phyloP scores from a whole-genome alignment of 1,284 basidiomycete genomes.

The Bondarzewia mesenterica region DNA sequence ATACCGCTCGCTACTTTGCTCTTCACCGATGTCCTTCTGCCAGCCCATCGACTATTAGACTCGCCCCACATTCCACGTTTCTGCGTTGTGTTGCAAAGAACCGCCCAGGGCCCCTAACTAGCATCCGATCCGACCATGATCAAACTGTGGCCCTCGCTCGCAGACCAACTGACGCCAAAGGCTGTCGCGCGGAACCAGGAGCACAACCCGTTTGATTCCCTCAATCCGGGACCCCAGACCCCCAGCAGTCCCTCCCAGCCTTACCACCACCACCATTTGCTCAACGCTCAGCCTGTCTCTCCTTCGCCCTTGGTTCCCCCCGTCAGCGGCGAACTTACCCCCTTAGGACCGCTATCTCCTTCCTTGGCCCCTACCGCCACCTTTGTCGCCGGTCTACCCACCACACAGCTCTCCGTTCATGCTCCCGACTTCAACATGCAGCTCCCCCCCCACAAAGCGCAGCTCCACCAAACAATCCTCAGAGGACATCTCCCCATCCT shows the following conservation, averaged over 20 bases:
- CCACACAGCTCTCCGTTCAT: slow-evolving; percentile 71
- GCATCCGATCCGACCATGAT: slow-evolving; percentile 52
- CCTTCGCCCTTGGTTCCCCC: slow-evolving; percentile 16
- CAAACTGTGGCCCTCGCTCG: slow-evolving; percentile 56
- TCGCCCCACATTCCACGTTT: slow-evolving; percentile 6
- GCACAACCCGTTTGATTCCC: slow-evolving; percentile 66
- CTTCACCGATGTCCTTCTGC: too few relatives aligned
- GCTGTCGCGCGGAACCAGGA: slow-evolving; percentile 40
- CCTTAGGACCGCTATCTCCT: slow-evolving; percentile 23
- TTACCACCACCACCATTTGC: slow-evolving; percentile 24
- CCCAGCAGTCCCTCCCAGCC: not conserved
- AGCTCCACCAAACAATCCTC: slow-evolving; percentile 15
- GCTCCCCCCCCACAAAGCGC: slow-evolving; percentile 38
- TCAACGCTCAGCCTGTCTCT: slow-evolving; percentile 23
- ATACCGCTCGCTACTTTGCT: too few relatives aligned
- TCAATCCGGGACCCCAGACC: not conserved
- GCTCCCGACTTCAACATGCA: slow-evolving; percentile 73
- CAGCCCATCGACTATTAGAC: not conserved
- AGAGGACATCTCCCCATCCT: slow-evolving; percentile 21
- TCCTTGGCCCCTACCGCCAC: slow-evolving; percentile 28
- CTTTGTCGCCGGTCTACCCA: slow-evolving; percentile 54
- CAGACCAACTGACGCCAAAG: slow-evolving; percentile 70
- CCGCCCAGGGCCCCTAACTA: too few relatives aligned
- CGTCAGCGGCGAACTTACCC: slow-evolving; percentile 20
- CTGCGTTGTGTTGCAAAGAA: slow-evolving; percentile 10